phyloP scores from a whole-genome alignment of 225 moss, liverwort and hornwort species.

The Marchantia paleacea region DNA sequence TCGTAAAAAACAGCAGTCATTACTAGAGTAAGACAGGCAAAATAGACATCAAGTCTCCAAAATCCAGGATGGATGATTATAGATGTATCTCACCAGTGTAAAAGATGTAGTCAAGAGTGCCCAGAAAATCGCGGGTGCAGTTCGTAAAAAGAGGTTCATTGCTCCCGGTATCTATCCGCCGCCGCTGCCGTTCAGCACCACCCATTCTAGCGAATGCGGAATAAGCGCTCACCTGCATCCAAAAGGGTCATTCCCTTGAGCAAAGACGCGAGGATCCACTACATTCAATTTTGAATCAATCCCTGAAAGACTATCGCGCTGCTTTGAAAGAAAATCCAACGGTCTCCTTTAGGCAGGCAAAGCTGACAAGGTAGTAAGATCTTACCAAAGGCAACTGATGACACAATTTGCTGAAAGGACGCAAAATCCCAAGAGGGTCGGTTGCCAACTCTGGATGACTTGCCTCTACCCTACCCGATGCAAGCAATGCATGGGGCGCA shows the following conservation, averaged over 20 bases:
- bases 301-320: neutral
- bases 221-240: slow-evolving; percentile 77
- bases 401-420: slow-evolving; percentile 87
- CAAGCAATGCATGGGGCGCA: slow-evolving; percentile 88
- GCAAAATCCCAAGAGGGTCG: slow-evolving; percentile 93
- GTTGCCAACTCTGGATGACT: slow-evolving; percentile 84
- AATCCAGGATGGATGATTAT: neutral
- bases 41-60: neutral
- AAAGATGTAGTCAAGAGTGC: slow-evolving; percentile 96
- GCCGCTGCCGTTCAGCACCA: slow-evolving; percentile 75
- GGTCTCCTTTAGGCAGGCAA: neutral
- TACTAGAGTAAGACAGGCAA: too few relatives aligned
- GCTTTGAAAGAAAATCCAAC: neutral
- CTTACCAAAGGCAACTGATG: slow-evolving; percentile 86
- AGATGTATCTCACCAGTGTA: slow-evolving; percentile 62
- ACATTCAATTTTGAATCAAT: neutral
- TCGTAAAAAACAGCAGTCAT: too few relatives aligned
- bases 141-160: slow-evolving; percentile 91
- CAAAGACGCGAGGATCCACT: neutral
- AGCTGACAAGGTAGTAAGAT: neutral
- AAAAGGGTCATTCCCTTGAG: neutral
- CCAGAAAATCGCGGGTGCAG: slow-evolving; percentile 93
- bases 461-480: slow-evolving; percentile 86
- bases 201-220: slow-evolving; percentile 79
- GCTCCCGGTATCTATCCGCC: slow-evolving; percentile 74